Conservation (phyloP, 371 early-diverging fungal genomes). For the Syncephalastrum racemosum region DNA sequence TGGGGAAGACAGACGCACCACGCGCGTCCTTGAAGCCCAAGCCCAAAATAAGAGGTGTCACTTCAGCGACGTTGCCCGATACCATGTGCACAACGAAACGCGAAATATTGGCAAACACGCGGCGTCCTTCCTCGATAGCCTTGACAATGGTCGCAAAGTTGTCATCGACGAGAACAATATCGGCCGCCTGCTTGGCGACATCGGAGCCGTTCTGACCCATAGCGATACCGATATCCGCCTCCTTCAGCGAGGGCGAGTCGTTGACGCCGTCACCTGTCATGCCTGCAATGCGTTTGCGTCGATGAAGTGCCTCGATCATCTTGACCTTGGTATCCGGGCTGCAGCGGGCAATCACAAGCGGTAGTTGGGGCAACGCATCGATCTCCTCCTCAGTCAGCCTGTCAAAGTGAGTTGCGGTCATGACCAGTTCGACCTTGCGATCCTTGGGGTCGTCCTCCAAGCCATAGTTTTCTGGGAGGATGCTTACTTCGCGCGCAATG, state of each 20-base stretch:
- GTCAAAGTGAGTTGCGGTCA: constrained; percentile 88
- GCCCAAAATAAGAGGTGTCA: constrained; percentile 71
- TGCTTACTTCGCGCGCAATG: constrained; percentile 90
- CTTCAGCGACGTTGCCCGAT: constrained; percentile 83
- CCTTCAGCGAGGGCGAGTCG: constrained; percentile 90
- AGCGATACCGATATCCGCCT: constrained; percentile 90
- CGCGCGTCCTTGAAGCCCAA: constrained; percentile 61
- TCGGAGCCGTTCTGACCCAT: constrained; percentile 93
- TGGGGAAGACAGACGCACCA: constrained; percentile 69
- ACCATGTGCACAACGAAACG: constrained; percentile 92
- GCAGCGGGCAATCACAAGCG: constrained; percentile 93
- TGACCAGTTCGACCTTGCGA: constrained; percentile 57
- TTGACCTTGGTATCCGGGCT: constrained; percentile 96
- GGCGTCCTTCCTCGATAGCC: constrained; percentile 85
- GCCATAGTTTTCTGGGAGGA: constrained; percentile 63
- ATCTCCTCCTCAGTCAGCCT: constrained; percentile 77
- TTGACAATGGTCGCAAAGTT: constrained; percentile 87
- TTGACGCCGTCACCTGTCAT: constrained; percentile 90
- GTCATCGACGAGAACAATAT: constrained; percentile 88
- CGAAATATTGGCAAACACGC: constrained; percentile 89
- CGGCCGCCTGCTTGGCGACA: constrained; percentile 91
- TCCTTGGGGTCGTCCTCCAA: constrained; percentile 19
- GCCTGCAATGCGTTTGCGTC: constrained; percentile 67
- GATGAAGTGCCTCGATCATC: constrained; percentile 93
- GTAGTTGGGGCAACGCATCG: constrained; percentile 77